These are phyloP conservation scores for Jasminum sambac DNA, from an alignment of 257 asterid genomes.

Conservation along the genomic window DNA sequence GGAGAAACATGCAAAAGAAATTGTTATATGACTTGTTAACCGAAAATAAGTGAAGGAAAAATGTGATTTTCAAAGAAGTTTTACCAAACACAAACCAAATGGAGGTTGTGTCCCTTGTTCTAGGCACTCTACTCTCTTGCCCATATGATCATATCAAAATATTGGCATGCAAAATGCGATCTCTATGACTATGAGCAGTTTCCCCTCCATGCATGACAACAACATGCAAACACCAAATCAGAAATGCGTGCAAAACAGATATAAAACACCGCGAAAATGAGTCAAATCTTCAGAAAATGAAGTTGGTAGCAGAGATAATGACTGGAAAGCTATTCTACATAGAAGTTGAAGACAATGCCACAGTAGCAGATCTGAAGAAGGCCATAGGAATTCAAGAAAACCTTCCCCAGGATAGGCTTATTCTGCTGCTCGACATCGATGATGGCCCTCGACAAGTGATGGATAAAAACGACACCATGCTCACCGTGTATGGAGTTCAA, in stretches of 20 bases:
- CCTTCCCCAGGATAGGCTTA: constrained; percentile 49
- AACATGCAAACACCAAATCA: neutral
- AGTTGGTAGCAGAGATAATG: constrained; percentile 52
- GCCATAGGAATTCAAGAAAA: constrained; percentile 54
- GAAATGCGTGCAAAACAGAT: constrained; percentile 10
- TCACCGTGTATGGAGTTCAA: constrained; percentile 51
- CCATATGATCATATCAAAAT: too few relatives aligned
- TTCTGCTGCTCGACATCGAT: constrained; percentile 48
- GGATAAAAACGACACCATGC: constrained; percentile 32
- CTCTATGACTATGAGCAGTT: neutral
- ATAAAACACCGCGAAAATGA: constrained; percentile 1
- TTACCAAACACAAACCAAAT: too few relatives aligned
- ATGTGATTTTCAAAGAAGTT: neutral
- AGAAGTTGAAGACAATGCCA: constrained; percentile 44
- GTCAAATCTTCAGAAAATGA: constrained; percentile 32
- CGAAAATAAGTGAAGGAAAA: neutral
- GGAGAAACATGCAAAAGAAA: too few relatives aligned
- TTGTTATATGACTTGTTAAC: neutral
- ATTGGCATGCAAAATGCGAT: neutral
- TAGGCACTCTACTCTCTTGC: too few relatives aligned
- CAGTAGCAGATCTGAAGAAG: constrained; percentile 53
- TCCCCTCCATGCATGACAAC: neutral
- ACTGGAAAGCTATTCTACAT: constrained; percentile 58
- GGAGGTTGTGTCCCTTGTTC: too few relatives aligned
- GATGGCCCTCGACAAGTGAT: constrained; percentile 23